phyloP scores from a whole-genome alignment of 2,329 filamentous ascomycete species.

The Niveomyces coronatus region DNA sequence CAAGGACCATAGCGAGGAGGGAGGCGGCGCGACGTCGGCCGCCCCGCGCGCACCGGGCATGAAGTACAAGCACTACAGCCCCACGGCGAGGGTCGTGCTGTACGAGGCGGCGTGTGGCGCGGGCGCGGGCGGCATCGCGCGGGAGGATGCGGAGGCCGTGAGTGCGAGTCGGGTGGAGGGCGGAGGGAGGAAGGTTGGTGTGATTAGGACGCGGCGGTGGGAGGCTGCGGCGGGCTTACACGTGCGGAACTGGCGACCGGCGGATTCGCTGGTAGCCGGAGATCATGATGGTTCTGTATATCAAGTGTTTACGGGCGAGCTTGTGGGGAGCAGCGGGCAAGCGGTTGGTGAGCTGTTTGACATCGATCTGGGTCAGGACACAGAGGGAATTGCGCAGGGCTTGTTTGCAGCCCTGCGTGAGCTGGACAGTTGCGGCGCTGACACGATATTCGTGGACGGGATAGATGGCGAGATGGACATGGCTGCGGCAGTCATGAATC shows the following conservation, averaged over 20 bases:
- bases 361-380: slow-evolving; percentile 60
- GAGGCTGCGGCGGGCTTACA: slow-evolving; percentile 30
- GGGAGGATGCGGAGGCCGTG: slow-evolving; percentile 23
- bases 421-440: slow-evolving; percentile 67
- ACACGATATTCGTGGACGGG: slow-evolving; percentile 85
- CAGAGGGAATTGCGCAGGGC: slow-evolving; percentile 68
- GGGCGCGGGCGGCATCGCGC: slow-evolving; percentile 25
- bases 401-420: slow-evolving; percentile 82
- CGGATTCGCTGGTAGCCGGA: slow-evolving; percentile 12
- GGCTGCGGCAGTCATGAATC: slow-evolving; percentile 79
- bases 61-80: slow-evolving; percentile 98
- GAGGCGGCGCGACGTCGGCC: too few relatives aligned
- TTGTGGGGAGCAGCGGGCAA: slow-evolving; percentile 24
- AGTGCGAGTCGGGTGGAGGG: slow-evolving; percentile 14
- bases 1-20: slow-evolving; percentile 60
- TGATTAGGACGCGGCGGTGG: slow-evolving; percentile 49
- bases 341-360: slow-evolving; percentile 46
- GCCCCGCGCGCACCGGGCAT: slow-evolving; percentile 91
- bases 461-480: slow-evolving; percentile 71
- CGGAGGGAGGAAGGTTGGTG: slow-evolving; percentile 30
- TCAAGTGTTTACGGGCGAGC: slow-evolving; percentile 30
- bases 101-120: slow-evolving; percentile 50
- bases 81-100: slow-evolving; percentile 73
- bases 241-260: slow-evolving; percentile 18
- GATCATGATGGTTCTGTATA: slow-evolving; percentile 23